phyloP scores from a whole-genome alignment of 345 rosid genomes.

The Stellera chamaejasme region DNA sequence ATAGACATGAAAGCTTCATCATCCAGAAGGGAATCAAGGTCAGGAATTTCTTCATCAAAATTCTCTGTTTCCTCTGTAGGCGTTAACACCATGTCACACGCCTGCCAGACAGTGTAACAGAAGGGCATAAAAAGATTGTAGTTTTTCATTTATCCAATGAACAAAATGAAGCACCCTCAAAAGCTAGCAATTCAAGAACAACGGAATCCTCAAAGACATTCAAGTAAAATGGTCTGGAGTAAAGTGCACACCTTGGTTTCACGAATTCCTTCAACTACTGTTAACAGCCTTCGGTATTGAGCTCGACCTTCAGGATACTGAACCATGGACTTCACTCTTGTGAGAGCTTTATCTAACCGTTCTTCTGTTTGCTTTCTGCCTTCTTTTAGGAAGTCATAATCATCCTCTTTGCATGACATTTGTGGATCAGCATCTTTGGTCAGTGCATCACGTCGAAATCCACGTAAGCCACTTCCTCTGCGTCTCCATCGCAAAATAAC shows the following conservation, averaged over 20 bases:
- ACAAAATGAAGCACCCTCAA: no score
- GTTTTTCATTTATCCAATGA: no score
- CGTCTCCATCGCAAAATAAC: constrained; percentile 91
- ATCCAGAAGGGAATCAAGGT: constrained; percentile 58
- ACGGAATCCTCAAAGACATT: background rate
- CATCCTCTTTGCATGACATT: constrained; percentile 49
- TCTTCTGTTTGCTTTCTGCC: constrained; percentile 91
- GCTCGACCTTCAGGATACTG: constrained; percentile 82
- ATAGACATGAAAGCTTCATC: constrained; percentile 66
- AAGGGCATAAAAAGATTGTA: background rate
- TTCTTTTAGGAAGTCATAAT: constrained; percentile 77
- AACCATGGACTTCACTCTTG: constrained; percentile 90
- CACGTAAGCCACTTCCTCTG: constrained; percentile 79
- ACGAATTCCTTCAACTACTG: constrained; percentile 57
- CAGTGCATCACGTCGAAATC: constrained; percentile 49
- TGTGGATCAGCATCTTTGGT: constrained; percentile 29
- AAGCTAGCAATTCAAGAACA: no score
- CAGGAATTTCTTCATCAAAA: constrained; percentile 38
- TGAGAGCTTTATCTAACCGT: constrained; percentile 76
- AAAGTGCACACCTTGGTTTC: constrained; percentile 48
- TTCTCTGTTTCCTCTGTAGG: constrained; percentile 23
- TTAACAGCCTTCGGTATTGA: constrained; percentile 81
- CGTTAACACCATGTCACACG: constrained; percentile 26
- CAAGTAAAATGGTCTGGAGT: background rate
- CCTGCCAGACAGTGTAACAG: constrained; percentile 19